These are phyloP conservation scores for Agrostemma githago DNA, from an alignment of 148 eudicot species.

Conservation along the genomic window DNA sequence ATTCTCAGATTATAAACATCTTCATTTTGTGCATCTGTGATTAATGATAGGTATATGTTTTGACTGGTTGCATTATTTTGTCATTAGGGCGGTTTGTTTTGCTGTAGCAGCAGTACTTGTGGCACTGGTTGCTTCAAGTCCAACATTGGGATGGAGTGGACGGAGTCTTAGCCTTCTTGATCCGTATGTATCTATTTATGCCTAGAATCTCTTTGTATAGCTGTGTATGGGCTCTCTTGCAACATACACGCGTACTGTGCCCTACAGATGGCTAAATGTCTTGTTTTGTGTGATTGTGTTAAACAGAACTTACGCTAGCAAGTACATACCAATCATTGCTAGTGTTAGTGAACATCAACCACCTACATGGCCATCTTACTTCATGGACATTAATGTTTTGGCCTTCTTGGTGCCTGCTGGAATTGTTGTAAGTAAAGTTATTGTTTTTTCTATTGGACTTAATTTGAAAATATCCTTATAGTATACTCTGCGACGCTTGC, in stretches of 20 bases:
- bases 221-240: background rate
- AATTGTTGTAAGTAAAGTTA: constrained; percentile 65
- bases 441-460: background rate
- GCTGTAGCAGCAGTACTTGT: constrained; percentile 75
- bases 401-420: constrained; percentile 99
- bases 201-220: background rate
- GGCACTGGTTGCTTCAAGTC: constrained; percentile 93
- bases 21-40: background rate
- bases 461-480: background rate
- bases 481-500: constrained; percentile 16
- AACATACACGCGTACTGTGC: background rate
- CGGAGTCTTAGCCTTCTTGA: constrained; percentile 94
- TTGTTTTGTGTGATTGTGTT: constrained; percentile 12
- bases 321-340: constrained; percentile 97
- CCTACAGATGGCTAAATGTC: background rate
- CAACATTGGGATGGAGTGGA: constrained; percentile 98
- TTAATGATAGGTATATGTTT: background rate
- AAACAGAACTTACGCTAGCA: constrained; percentile 95
- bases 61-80: constrained; percentile 14
- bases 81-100: constrained; percentile 66
- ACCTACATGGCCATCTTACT: constrained; percentile 99
- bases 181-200: constrained; percentile 58
- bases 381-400: constrained; percentile 96
- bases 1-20: background rate
- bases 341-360: constrained; percentile 99